phyloP scores from a whole-genome alignment of 2,329 filamentous ascomycete genomes.

The Verticillium dahliae region DNA sequence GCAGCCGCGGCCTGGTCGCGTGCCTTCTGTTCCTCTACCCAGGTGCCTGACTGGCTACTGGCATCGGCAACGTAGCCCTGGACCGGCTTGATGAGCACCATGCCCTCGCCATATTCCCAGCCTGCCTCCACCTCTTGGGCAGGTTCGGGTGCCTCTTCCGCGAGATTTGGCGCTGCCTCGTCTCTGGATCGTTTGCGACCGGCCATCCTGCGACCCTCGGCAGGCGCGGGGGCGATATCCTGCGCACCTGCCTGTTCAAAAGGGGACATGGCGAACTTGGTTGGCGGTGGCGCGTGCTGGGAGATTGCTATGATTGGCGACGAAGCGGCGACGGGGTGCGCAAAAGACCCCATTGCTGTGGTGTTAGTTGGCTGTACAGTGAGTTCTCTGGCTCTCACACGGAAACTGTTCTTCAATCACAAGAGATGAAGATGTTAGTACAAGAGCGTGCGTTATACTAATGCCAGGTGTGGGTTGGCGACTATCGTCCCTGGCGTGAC shows the following conservation, averaged over 20 bases:
- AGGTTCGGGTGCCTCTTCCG: conserved; percentile 43
- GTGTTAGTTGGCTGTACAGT: conserved; percentile 20
- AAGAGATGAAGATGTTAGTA: background rate
- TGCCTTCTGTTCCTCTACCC: conserved; percentile 61
- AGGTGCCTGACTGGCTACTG: conserved; percentile 64
- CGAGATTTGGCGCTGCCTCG: conserved; percentile 63
- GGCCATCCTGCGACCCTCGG: conserved; percentile 29
- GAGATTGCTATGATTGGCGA: conserved; percentile 37
- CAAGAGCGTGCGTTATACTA: background rate
- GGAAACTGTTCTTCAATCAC: background rate
- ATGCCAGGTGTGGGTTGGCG: background rate
- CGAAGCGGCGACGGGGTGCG: conserved; percentile 31
- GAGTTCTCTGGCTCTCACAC: conserved; percentile 9
- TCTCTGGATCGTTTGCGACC: conserved; percentile 73
- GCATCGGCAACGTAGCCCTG: conserved; percentile 40
- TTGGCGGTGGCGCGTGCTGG: conserved; percentile 25
- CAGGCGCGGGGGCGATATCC: conserved; percentile 12
- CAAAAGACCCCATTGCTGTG: conserved; percentile 35
- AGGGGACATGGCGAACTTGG: conserved; percentile 31
- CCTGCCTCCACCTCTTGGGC: conserved; percentile 52
- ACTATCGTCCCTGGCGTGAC: background rate
- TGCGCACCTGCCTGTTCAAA: conserved; percentile 13
- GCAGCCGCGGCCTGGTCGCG: conserved; percentile 38
- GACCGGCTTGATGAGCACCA: conserved; percentile 62
- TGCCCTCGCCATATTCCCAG: conserved; percentile 65